phyloP scores from a whole-genome alignment of 768 basidiomycete species.

The Termitomyces heimii region DNA sequence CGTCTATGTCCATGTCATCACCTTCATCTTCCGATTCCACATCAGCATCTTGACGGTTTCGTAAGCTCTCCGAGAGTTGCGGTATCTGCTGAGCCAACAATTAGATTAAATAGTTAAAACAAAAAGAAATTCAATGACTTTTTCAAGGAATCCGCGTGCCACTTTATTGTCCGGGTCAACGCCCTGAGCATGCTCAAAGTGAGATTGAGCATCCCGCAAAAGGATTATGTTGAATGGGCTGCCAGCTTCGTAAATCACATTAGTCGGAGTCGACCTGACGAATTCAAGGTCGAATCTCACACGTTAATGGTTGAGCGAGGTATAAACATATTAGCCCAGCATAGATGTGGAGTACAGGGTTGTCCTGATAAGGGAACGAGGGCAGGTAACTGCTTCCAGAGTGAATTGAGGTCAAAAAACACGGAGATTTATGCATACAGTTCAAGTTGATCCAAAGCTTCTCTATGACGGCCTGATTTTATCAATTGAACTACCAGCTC shows the following conservation, averaged over 20 bases:
- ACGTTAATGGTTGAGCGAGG: slow-evolving; percentile 37
- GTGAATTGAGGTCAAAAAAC: neutral
- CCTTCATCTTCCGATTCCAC: slow-evolving; percentile 32
- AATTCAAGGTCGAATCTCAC: slow-evolving; percentile 6
- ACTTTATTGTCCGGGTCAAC: slow-evolving; percentile 56
- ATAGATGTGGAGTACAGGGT: slow-evolving; percentile 73
- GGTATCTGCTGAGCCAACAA: slow-evolving; percentile 6
- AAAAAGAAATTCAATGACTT: slow-evolving; percentile 27
- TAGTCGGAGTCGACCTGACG: neutral
- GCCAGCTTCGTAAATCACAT: slow-evolving; percentile 1
- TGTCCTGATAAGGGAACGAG: slow-evolving; percentile 83
- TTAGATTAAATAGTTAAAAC: neutral
- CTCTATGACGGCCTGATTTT: slow-evolving; percentile 45
- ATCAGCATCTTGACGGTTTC: slow-evolving; percentile 3
- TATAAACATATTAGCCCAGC: slow-evolving; percentile 73
- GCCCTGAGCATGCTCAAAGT: slow-evolving; percentile 56
- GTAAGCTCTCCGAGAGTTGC: slow-evolving; percentile 2
- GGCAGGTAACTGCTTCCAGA: slow-evolving; percentile 62
- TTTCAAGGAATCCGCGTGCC: slow-evolving; percentile 45
- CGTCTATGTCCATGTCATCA: slow-evolving; percentile 18
- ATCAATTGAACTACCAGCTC: slow-evolving; percentile 72
- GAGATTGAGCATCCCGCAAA: slow-evolving; percentile 52
- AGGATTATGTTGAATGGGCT: slow-evolving; percentile 24
- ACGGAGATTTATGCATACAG: slow-evolving; percentile 43
- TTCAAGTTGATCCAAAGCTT: slow-evolving; percentile 82